Evolutionary conservation across 306 rosid species (phyloP), one percentile per base, ranked within the genome.

Genomic region (Carpinus viminea): DNA sequence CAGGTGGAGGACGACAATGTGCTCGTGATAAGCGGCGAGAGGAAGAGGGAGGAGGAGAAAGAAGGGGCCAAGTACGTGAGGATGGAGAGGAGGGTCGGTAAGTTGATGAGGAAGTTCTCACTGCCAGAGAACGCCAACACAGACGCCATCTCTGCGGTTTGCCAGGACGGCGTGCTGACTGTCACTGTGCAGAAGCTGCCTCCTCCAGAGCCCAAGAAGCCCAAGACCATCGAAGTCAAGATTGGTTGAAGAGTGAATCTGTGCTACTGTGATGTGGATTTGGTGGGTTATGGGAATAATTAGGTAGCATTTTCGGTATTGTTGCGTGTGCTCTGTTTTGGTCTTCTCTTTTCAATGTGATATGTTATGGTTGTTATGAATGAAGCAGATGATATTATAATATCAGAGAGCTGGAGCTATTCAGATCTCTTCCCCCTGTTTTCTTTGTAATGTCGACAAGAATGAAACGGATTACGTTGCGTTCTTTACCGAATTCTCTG

Each of bases 171-270:
- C 2, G 99, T 95, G 57, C 88, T 95, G 3, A 91, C 86, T 34
- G 99, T 95, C 2, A 87, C 93, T 0, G 91, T 95, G 5, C 52
- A 89, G 62, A 95, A 95, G 83, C 78, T 95, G 77, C 98, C 97
- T 1, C 99, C 99, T 1, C 99, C 99, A 52, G 86, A 91, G 87
- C 99, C 99, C 3, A 94, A 94, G 89, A 92, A 92, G 81, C 91
- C 97, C 12, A 94, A 87, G 61, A 55, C 61, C 20, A 55, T 55
- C 5, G 61, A 55, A 1, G 61, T 55, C 24, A 55, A 55, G 61
- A 7, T 55, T 18, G 61, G 26, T 0, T 55, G 18, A 52, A 18
- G n/a, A 8, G 2, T 6, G 4, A 8, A 20, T 7, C 4, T 0
- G 60, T 15, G 6, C 6, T 6, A 51, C n/a, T 15, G 55, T 51